Conservation (phyloP, 805 yeast species). For the Kuraishia piskuri region DNA sequence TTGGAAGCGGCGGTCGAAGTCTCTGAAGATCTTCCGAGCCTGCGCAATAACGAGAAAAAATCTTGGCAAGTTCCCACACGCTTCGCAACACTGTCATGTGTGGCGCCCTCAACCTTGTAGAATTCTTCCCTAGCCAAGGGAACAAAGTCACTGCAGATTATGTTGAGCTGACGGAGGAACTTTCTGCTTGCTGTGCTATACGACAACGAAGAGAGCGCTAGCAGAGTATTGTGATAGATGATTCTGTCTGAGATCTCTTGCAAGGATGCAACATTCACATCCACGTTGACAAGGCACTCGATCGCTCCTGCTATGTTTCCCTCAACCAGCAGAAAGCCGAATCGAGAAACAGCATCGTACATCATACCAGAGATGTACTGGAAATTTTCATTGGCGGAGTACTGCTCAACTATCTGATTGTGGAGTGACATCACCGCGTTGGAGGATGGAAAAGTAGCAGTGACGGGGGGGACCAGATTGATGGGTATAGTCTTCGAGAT, state of each 20-base stretch:
- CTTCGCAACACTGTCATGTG: background rate
- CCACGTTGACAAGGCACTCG: background rate
- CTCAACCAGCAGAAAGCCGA: background rate
- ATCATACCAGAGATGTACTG: background rate
- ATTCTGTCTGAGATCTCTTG: background rate
- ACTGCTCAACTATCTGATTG: background rate
- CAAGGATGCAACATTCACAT: background rate
- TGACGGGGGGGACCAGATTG: background rate
- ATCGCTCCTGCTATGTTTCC: background rate
- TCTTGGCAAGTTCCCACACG: background rate
- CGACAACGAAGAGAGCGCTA: background rate
- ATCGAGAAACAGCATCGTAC: background rate
- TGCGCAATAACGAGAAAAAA: background rate
- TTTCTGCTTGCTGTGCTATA: background rate
- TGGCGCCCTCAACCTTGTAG: background rate
- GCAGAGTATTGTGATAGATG: background rate
- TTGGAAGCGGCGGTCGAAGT: background rate
- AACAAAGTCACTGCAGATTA: background rate
- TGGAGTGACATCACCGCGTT: background rate
- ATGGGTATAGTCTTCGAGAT: background rate
- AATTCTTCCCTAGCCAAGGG: background rate
- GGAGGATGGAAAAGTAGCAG: background rate
- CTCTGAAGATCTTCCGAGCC: conserved; percentile 1
- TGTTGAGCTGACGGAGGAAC: background rate
- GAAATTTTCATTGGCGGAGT: background rate